Evolutionary conservation across 192 early-diverging fungal genomes (phyloP), one percentile per base, ranked within the genome.

Genomic region (Coemansia sp.): DNA sequence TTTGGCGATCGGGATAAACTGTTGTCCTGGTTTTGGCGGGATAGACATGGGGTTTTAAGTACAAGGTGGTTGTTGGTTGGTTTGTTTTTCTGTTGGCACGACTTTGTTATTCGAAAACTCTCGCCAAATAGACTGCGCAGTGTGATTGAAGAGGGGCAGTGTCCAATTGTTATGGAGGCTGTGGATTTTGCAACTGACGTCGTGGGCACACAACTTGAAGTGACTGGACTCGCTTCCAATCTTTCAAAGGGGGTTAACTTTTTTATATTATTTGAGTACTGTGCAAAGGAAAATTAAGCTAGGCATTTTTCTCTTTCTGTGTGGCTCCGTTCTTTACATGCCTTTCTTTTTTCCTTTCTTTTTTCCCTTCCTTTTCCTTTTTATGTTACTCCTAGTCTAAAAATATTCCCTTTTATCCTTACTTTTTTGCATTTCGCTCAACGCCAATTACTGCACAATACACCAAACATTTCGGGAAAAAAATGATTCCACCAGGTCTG

Each of bases 1-100:
- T 41, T 88, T 87, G 18, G 62, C 68, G 18, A 86, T 76, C 23
- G 63, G 65, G 9, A 77, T 63, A 4, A 87, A 60, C 51, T 76
- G 78, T 35, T 76, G 78, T 11, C 83, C 83, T 20, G 63, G 72
- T 41, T 74, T 83, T 36, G 68, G 63, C 34, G 81, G 81, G 20
- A 67, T 49, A 14, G 66, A 35, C 72, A 78, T 83, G 51, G 51
- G 49, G 6, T 53, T 53, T 53, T 26, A 53, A 26, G 12, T 5
- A 41, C 39, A 41, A 12, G 39, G 6, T 12, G 12, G n/a, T n/a
- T n/a, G n/a, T n/a, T n/a, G n/a, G n/a, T n/a, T n/a, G n/a, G 12
- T 41, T 8, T 14, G 39, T 8, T 8, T 41, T 1, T 14, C 39
- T 12, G 39, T 41, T 41, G 9, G 7, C 39, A 14, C 39, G 39